Base-by-base conservation (phyloP, 106 monocot genomes). In the Apostasia ramifera region DNA sequence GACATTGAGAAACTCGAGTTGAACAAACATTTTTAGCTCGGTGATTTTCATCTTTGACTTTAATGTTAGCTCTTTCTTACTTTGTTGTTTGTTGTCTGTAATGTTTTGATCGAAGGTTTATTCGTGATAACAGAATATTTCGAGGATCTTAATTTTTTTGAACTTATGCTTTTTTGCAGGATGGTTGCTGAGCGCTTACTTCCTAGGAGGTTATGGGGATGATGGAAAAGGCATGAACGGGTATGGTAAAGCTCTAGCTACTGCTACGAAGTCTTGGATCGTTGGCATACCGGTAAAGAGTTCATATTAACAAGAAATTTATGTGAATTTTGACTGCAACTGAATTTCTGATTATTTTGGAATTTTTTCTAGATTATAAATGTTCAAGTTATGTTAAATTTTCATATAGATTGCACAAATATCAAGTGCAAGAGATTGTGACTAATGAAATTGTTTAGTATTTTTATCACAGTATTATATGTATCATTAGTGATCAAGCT, bases 221-320 rank as follows among this genome's bases (percentile, higher is more conserved):
- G 81, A 88, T 71, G 88, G 79, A 4, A 84, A 73, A 64, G 88
- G 84, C 1, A 58, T 70, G 55, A 88, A 84, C 79, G 88, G 84
- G n/a, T 41, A 50, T 46, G 47, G 47, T 8, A 70, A 69, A 48
- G 78, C 78, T 13, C 69, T 72, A 54, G 49, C 55, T 76, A 81
- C 84, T 13, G 76, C 81, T 67, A 79, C 81, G 49, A 88, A 78
- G 67, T 83, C 88, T 37, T 91, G 91, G 94, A 83, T 77, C 1
- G 61, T 80, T 49, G 94, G 91, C 57, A 91, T 91, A 46, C 94
- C 94, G 63, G 94, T 95, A 82, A 77, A 39, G 59, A 6, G 3
- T 6, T 66, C 15, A 3, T 47, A 48, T 66, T 12, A 50, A 26
- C 26, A 26, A 26, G 26, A 0, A 26, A 26, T 26, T 26, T 26